Conservation (phyloP, 83 land plant genomes). For the Diphasiastrum complanatum region DNA sequence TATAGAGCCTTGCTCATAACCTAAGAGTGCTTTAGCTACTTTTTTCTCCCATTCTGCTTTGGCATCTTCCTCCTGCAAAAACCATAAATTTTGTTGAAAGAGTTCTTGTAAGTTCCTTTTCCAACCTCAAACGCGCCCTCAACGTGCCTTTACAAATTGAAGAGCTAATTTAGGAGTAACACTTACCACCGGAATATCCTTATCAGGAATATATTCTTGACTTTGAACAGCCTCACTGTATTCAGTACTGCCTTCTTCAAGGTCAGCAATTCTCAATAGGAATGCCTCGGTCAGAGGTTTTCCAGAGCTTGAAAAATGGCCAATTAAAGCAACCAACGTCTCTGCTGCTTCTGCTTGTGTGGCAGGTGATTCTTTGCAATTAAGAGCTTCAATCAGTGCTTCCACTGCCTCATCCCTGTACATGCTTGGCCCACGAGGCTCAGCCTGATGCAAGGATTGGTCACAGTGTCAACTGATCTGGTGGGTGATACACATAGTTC, state of each 20-base stretch:
- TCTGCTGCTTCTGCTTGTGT: constrained; percentile 38
- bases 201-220: constrained; percentile 24
- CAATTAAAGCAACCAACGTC: constrained; percentile 35
- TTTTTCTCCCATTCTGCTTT: constrained; percentile 51
- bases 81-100: no score
- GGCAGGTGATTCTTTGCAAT: constrained; percentile 36
- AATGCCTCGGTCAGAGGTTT: constrained; percentile 35
- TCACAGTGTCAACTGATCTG: no score
- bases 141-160: neutral
- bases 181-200: constrained; percentile 24
- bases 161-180: neutral
- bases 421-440: constrained; percentile 51
- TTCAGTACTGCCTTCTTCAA: constrained; percentile 29
- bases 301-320: constrained; percentile 36
- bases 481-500: no score
- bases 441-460: constrained; percentile 37
- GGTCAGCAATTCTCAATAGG: constrained; percentile 43
- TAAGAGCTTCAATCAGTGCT: constrained; percentile 40
- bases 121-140: no score
- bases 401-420: constrained; percentile 58
- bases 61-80: constrained; percentile 38
- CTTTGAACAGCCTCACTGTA: neutral
- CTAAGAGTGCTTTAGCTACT: constrained; percentile 46
- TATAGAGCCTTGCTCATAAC: constrained; percentile 46
- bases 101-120: no score